Evolutionary conservation across 2,329 filamentous ascomycete species (phyloP).

Genomic region (Cytospora piceae): DNA sequence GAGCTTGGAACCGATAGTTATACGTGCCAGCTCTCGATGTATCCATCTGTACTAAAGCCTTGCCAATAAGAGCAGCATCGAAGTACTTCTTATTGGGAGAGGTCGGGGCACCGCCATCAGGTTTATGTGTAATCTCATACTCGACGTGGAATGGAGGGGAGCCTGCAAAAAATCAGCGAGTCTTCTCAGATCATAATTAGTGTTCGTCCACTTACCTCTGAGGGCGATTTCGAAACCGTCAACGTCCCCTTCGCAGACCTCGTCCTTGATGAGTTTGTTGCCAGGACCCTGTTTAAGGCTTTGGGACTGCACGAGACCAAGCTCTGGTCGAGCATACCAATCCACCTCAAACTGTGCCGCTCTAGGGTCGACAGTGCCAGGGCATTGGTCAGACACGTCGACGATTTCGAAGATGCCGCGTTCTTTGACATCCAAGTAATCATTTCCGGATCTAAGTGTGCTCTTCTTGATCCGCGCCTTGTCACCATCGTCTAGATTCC

Average conservation of each 20-base stretch:
- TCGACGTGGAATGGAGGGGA: slow-evolving; percentile 80
- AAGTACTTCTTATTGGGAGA: slow-evolving; percentile 71
- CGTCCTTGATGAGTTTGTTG: slow-evolving; percentile 67
- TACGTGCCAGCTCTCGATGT: slow-evolving; percentile 82
- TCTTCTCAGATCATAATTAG: background rate
- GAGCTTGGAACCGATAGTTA: slow-evolving; percentile 80
- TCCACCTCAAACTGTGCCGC: slow-evolving; percentile 78
- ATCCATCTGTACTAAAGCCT: slow-evolving; percentile 82
- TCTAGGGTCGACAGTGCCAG: slow-evolving; percentile 74
- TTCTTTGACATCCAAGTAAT: slow-evolving; percentile 65
- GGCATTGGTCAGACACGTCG: slow-evolving; percentile 80
- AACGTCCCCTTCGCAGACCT: slow-evolving; percentile 93
- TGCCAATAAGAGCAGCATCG: slow-evolving; percentile 70
- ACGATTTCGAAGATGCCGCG: slow-evolving; percentile 81
- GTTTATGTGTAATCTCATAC: slow-evolving; percentile 78
- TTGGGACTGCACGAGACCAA: slow-evolving; percentile 68
- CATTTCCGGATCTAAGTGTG: slow-evolving; percentile 64
- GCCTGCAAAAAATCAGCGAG: slow-evolving; percentile 53
- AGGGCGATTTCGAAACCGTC: slow-evolving; percentile 84
- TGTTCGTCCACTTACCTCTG: slow-evolving; percentile 58
- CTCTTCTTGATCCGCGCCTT: slow-evolving; percentile 49
- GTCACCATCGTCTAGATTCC: slow-evolving; percentile 62
- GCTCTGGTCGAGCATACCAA: slow-evolving; percentile 81
- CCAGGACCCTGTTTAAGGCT: slow-evolving; percentile 59
- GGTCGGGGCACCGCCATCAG: slow-evolving; percentile 63